These are phyloP conservation scores for Begonia loranthoides DNA, from an alignment of 306 rosid genomes.

Conservation along the genomic window DNA sequence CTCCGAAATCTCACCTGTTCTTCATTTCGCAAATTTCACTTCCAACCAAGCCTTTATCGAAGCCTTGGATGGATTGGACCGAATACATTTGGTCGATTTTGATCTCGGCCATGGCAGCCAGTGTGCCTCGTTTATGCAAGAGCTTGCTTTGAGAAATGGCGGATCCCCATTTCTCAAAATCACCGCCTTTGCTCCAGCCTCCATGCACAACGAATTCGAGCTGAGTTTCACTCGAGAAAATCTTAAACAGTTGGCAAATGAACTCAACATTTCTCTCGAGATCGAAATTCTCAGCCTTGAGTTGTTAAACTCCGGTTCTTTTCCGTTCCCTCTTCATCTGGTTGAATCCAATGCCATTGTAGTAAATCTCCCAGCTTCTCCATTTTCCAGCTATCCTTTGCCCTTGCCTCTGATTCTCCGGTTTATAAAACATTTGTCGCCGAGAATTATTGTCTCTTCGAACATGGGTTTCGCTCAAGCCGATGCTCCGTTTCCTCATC, in stretches of 20 bases:
- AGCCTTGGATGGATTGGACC: conserved; percentile 54
- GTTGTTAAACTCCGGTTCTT: conserved; percentile 39
- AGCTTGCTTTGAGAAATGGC: conserved; percentile 51
- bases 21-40: conserved; percentile 80
- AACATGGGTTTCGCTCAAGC: conserved; percentile 50
- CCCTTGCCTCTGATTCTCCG: conserved; percentile 45
- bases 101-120: conserved; percentile 91
- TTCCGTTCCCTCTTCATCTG: conserved; percentile 39
- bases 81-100: conserved; percentile 60
- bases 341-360: conserved; percentile 50
- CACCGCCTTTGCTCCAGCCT: conserved; percentile 49
- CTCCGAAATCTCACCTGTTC: conserved; percentile 81
- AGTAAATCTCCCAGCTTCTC: conserved; percentile 51
- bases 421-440: conserved; percentile 60
- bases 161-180: conserved; percentile 50
- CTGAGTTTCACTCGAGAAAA: conserved; percentile 68
- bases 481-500: conserved; percentile 48
- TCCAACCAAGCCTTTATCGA: conserved; percentile 82
- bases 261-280: conserved; percentile 58
- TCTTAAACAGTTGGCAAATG: conserved; percentile 59
- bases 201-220: conserved; percentile 43
- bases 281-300: conserved; percentile 47
- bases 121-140: conserved; percentile 91
- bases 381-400: conserved; percentile 30
- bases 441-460: conserved; percentile 58